Evolutionary conservation across 257 asterid genomes (phyloP).

Genomic region (Plantago major): DNA sequence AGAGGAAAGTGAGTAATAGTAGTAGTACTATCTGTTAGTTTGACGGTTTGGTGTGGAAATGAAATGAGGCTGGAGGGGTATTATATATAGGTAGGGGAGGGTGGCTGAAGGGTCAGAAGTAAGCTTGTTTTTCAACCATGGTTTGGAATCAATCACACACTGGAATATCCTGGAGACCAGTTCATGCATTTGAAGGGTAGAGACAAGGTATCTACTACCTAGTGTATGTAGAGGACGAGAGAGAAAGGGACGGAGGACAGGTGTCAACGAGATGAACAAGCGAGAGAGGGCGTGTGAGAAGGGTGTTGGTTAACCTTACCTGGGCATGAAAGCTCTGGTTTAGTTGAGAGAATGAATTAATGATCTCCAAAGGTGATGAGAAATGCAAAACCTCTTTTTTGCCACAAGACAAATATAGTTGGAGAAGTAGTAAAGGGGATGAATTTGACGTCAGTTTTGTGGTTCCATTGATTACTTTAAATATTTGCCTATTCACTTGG

Average conservation of each 20-base stretch:
- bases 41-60: not conserved
- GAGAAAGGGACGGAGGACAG: not conserved
- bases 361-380: not conserved
- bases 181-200: not conserved
- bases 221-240: no score
- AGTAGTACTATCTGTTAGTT: not conserved
- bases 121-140: no score
- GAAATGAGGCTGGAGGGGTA: slow-evolving; percentile 25
- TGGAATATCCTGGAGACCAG: not conserved
- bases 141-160: not conserved
- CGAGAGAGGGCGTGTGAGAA: not conserved
- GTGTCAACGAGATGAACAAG: not conserved
- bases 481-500: not conserved
- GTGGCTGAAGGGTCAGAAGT: slow-evolving; percentile 4
- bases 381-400: not conserved
- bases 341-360: slow-evolving; percentile 1
- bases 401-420: no score
- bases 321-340: not conserved
- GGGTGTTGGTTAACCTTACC: not conserved
- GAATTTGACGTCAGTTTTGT: no score
- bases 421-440: no score
- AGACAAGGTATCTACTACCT: no score
- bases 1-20: slow-evolving; percentile 2
- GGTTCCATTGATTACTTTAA: no score
- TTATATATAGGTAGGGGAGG: slow-evolving; percentile 40